Evolutionary conservation across 2,329 filamentous ascomycete genomes (phyloP).

Genomic region (Beauveria asiatica): DNA sequence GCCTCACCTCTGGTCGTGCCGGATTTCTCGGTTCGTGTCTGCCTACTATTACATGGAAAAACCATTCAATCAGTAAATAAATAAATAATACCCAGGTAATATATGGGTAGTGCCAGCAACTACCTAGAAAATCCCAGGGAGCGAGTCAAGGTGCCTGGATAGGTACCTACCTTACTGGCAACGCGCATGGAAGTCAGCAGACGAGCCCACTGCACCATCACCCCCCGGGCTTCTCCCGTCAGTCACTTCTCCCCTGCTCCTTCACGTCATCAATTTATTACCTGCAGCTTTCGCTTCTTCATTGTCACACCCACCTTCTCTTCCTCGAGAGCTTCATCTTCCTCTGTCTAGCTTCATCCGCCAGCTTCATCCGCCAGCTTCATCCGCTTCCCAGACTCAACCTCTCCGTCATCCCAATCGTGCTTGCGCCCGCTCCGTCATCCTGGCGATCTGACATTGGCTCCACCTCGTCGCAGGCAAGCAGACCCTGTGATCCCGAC

Average conservation of each 20-base stretch:
- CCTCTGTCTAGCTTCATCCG: not conserved
- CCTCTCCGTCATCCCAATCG: not conserved
- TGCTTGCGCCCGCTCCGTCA: slow-evolving; percentile 4
- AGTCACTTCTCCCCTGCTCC: slow-evolving; percentile 1
- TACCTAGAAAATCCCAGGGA: no score
- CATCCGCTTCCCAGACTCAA: not conserved
- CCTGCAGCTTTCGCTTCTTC: slow-evolving; percentile 1
- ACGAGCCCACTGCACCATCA: not conserved
- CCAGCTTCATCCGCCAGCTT: not conserved
- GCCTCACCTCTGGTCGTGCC: no score
- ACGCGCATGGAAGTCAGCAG: no score
- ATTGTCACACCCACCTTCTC: not conserved
- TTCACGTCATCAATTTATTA: slow-evolving; percentile 11
- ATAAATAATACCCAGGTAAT: no score
- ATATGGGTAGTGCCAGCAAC: no score
- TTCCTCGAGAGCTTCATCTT: not conserved
- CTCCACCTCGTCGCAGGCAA: slow-evolving; percentile 8
- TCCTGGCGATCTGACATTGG: slow-evolving; percentile 9
- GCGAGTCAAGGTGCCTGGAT: no score
- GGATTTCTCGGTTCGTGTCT: no score
- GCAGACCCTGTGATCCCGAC: slow-evolving; percentile 10
- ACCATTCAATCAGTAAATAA: no score
- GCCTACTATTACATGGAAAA: no score
- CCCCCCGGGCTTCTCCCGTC: not conserved
- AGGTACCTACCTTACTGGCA: no score